Evolutionary conservation across 148 eudicot genomes (phyloP), one percentile per base, ranked within the genome.

Genomic region (Diospyros lotus): DNA sequence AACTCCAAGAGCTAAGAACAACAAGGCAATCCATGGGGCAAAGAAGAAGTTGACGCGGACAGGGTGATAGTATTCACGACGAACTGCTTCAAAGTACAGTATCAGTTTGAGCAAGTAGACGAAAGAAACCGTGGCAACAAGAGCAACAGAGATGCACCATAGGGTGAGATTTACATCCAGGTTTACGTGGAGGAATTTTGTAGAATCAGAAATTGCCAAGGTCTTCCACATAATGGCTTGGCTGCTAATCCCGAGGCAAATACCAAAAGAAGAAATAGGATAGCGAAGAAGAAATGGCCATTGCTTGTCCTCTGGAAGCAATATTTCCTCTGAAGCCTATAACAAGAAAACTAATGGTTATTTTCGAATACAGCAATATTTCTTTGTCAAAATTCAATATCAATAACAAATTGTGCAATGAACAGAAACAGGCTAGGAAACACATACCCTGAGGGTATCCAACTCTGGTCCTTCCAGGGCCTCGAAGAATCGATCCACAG

Each of bases 201-300:
- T 95, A 10, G 96, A 89, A 4, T 76, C 73, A 10, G 94, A 80
- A 43, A 84, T 75, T 1, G 97, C 90, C 13, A 95, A 71, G 15
- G 77, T 80, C 61, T 95, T 92, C 98, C 98, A 95, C 83, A 95
- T 68, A 10, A 89, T 81, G 40, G 94, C 91, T 87, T 95, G 98
- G 82, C 98, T 92, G 79, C 94, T 87, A 8, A 95, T 75, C n/a
- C 98, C 98, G 1, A 95, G 94, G 77, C 97, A 90, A 66, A 92
- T 88, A 85, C 98, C 97, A 70, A 92, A 95, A 42, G 96, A 84
- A 17, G 89, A 80, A 55, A 95, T 78, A 0, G 93, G 92, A 76
- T 76, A 90, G 1, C 98, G 88, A 11, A 95, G 94, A 71, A 95
- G 92, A 80, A 95, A 95, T 1, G 98, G 98, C 98, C 98, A 95